These are phyloP conservation scores for Synchytrium microbalum DNA, from an alignment of 371 early-diverging fungal genomes.

Conservation along the genomic window DNA sequence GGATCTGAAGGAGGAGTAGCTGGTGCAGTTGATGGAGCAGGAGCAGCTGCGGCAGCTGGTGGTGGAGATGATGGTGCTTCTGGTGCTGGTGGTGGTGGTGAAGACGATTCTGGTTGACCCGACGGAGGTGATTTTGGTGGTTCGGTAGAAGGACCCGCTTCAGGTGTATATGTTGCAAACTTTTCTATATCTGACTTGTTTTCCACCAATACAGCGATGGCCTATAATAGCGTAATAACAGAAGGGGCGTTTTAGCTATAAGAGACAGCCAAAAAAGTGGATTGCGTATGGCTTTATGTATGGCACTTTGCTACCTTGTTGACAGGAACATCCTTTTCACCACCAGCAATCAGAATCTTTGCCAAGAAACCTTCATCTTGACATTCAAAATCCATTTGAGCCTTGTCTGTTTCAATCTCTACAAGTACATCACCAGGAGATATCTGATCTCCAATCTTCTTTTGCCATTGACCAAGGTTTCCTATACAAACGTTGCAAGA, in stretches of 20 bases:
- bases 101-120: constrained; percentile 33
- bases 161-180: constrained; percentile 70
- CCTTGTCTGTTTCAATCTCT: constrained; percentile 99
- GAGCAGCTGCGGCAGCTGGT: constrained; percentile 13
- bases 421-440: constrained; percentile 93
- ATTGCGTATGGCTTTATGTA: too few species aligned
- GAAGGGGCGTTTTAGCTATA: not conserved
- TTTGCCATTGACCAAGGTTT: constrained; percentile 91
- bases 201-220: constrained; percentile 89
- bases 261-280: not conserved
- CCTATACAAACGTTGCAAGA: constrained; percentile 18
- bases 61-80: constrained; percentile 14
- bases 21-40: constrained; percentile 8
- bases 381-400: constrained; percentile 99
- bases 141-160: constrained; percentile 39
- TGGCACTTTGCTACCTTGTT: too few species aligned
- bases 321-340: constrained; percentile 78
- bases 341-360: constrained; percentile 76
- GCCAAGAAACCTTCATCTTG: constrained; percentile 97
- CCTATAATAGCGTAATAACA: constrained; percentile 42
- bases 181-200: constrained; percentile 71
- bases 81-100: constrained; percentile 39
- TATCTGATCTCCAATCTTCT: constrained; percentile 88
- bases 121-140: constrained; percentile 38
- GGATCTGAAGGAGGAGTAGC: not conserved